Percentiles rank a stretch among this genome's conserved stretches.
Conservation (phyloP, 352 stramenopile species). For the Phytophthora pinifolia region DNA sequence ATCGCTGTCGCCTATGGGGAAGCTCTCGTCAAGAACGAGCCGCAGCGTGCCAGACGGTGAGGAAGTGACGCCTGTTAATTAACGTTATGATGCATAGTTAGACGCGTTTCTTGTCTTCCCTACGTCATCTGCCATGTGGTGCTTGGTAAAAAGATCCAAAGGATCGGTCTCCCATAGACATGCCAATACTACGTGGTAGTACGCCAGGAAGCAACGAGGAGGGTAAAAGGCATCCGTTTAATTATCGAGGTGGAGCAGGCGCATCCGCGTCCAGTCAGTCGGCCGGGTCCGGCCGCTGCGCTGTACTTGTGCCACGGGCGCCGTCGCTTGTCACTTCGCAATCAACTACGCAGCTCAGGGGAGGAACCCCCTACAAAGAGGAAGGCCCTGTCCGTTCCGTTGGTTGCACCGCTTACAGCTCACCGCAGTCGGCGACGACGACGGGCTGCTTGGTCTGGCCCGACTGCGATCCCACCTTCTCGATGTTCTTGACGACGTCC, state of each 20-base stretch:
- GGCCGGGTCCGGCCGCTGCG: background rate
- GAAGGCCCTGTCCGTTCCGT: background rate
- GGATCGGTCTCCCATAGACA: background rate
- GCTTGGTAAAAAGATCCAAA: slow-evolving; percentile 9
- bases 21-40: slow-evolving; percentile 29
- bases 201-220: background rate
- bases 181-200: background rate
- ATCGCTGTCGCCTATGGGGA: background rate
- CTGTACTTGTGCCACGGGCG: background rate
- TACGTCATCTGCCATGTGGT: slow-evolving; percentile 10
- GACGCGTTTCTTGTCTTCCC: background rate
- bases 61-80: background rate
- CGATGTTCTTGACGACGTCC: slow-evolving; percentile 98
- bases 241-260: slow-evolving; percentile 33
- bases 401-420: slow-evolving; percentile 57
- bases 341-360: slow-evolving; percentile 7
- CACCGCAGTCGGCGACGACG: slow-evolving; percentile 94
- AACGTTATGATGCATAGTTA: slow-evolving; percentile 1
- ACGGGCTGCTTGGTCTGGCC: slow-evolving; percentile 91
- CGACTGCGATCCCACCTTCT: slow-evolving; percentile 92
- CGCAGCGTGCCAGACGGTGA: slow-evolving; percentile 5
- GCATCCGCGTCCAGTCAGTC: slow-evolving; percentile 10
- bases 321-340: slow-evolving; percentile 13
- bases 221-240: slow-evolving; percentile 32
- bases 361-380: background rate